Evolutionary conservation across 345 rosid species (phyloP), one percentile per base, ranked within the genome.

Genomic region (Salix udensis): DNA sequence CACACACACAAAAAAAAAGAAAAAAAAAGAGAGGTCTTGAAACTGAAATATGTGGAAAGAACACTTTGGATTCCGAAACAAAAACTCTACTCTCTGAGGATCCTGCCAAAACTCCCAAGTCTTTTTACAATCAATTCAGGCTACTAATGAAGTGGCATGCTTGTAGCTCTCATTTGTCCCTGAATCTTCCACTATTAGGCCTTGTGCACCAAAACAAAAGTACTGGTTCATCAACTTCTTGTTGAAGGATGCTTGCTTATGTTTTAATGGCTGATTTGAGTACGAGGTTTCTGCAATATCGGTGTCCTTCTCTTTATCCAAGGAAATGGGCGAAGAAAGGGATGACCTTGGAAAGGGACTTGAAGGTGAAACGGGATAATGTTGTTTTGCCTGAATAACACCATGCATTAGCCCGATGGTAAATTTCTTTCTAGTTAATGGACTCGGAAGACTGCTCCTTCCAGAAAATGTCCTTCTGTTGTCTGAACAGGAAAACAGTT

Each of bases 381-480:
- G 82, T 13, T 92, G 89, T 55, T 74, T 82, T 42, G 92, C 81
- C 65, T 85, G 89, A 79, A 91, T 85, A 44, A 91, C 97, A 36
- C 99, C 98, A 7, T 90, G 96, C 84, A 78, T 89, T 50, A 96
- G 77, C 67, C 91, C 92, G 48, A 82, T 77, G 1, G 92, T 83
- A 42, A 86, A 91, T 80, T 82, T 96, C 88, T 80, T 80, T 73
- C 91, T 87, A 64, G 91, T 83, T 5, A 84, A 81, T 74, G 88
- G 93, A 84, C 99, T 93, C 48, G 99, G 95, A 73, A 96, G 89
- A 67, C 87, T 87, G 7, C 76, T 85, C 71, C 84, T 82, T 44
- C 82, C 68, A 68, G 91, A 81, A 70, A 84, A 73, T n/a, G 80
- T 58, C 77, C 87, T 84, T 75, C 77, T 86, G 84, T 77, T 84